phyloP scores from a whole-genome alignment of 176 grass and related monocot species.

The Miscanthus lutarioriparius region DNA sequence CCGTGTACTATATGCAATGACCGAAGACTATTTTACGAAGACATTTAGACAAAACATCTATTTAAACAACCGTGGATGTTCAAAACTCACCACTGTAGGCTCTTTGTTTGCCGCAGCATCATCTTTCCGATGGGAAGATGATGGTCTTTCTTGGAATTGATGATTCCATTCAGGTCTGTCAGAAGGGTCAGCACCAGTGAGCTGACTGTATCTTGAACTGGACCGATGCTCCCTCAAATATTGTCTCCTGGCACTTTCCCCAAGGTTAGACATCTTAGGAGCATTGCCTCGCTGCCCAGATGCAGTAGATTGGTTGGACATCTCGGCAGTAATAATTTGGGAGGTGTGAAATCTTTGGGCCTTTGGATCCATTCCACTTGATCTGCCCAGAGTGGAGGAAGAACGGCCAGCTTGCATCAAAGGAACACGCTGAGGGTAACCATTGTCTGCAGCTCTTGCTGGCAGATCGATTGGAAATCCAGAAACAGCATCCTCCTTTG shows the following conservation, averaged over 20 bases:
- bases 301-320: constrained; percentile 53
- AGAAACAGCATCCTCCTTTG: constrained; percentile 71
- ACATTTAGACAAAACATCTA: neutral
- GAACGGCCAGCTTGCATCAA: constrained; percentile 73
- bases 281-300: constrained; percentile 58
- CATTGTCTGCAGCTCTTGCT: constrained; percentile 63
- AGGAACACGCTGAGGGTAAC: constrained; percentile 53
- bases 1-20: neutral
- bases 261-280: constrained; percentile 69
- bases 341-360: constrained; percentile 55
- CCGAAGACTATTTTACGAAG: constrained; percentile 1
- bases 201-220: constrained; percentile 66
- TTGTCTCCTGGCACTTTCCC: constrained; percentile 55
- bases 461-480: constrained; percentile 69
- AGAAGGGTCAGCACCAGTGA: constrained; percentile 44
- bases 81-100: constrained; percentile 64
- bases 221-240: constrained; percentile 59
- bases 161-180: constrained; percentile 62
- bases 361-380: constrained; percentile 55
- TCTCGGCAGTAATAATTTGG: constrained; percentile 50
- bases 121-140: constrained; percentile 89
- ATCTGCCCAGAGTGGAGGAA: constrained; percentile 61
- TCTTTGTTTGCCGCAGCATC: constrained; percentile 62
- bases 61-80: neutral
- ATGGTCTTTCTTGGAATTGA: constrained; percentile 79